Evolutionary conservation across 306 rosid species (phyloP).

Genomic region (Citrullus amarus): DNA sequence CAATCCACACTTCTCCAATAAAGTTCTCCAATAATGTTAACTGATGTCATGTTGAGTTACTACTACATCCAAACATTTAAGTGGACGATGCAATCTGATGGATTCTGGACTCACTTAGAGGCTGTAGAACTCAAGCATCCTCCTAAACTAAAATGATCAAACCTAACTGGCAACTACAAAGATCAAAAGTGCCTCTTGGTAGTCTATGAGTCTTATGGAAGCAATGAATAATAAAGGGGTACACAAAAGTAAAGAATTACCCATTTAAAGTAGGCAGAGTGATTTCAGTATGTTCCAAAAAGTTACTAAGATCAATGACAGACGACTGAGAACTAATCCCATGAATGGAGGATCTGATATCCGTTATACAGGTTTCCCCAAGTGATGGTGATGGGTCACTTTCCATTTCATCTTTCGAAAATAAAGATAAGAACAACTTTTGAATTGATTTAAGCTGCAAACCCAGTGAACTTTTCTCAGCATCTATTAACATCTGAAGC

Average conservation of each 20-base stretch:
- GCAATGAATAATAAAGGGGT: neutral
- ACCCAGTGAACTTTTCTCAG: slow-evolving; percentile 36
- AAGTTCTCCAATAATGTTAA: neutral
- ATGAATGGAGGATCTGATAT: slow-evolving; percentile 8
- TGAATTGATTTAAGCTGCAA: slow-evolving; percentile 56
- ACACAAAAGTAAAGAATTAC: slow-evolving; percentile 22
- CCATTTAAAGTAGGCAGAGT: slow-evolving; percentile 82
- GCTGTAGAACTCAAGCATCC: neutral
- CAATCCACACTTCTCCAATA: neutral
- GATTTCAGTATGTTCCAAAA: slow-evolving; percentile 57
- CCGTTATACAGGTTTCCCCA: slow-evolving; percentile 5
- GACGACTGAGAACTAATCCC: slow-evolving; percentile 21
- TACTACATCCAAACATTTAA: neutral
- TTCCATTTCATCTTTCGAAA: slow-evolving; percentile 23
- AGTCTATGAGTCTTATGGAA: neutral
- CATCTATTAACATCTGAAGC: slow-evolving; percentile 46
- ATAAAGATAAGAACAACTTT: slow-evolving; percentile 41
- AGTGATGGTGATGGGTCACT: slow-evolving; percentile 15
- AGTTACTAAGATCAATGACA: slow-evolving; percentile 62
- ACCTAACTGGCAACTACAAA: neutral
- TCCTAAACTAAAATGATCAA: neutral
- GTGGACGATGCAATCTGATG: neutral
- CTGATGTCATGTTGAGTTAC: neutral
- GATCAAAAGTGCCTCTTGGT: neutral
- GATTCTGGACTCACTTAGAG: neutral